These are phyloP conservation scores for Chenopodium suecicum DNA, from an alignment of 148 eudicot species.

Conservation along the genomic window DNA sequence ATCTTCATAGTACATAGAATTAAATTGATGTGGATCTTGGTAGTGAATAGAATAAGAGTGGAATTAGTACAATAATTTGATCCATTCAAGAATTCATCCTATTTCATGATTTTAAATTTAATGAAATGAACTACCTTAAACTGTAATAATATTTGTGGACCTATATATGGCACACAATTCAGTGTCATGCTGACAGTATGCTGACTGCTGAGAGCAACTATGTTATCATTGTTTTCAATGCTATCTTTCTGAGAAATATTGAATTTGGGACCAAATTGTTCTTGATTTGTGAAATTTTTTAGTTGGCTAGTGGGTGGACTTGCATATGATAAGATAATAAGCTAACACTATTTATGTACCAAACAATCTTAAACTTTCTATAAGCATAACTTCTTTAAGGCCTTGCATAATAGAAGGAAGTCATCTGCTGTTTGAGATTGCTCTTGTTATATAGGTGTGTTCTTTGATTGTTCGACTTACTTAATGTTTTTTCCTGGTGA, in stretches of 20 bases:
- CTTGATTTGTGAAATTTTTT: background rate
- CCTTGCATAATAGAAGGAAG: background rate
- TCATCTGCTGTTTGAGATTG: too few relatives aligned
- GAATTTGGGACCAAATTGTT: background rate
- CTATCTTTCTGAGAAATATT: background rate
- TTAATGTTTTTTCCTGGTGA: background rate
- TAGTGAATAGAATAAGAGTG: background rate
- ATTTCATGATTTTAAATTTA: background rate
- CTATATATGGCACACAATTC: constrained; percentile 7
- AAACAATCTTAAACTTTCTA: background rate
- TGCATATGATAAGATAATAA: background rate
- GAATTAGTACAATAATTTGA: background rate
- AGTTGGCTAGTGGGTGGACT: constrained; percentile 1
- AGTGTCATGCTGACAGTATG: background rate
- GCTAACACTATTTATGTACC: background rate
- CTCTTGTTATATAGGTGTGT: background rate
- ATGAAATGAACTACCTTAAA: background rate
- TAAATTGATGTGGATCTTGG: background rate
- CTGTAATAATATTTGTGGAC: background rate
- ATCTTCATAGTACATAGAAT: background rate
- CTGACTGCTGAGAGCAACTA: background rate
- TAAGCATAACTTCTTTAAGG: background rate
- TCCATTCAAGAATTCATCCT: background rate
- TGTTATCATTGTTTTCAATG: background rate
- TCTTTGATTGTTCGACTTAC: background rate